These are phyloP conservation scores for Musa troglodytarum DNA, from an alignment of 176 grass and related monocot genomes.

Conservation along the genomic window DNA sequence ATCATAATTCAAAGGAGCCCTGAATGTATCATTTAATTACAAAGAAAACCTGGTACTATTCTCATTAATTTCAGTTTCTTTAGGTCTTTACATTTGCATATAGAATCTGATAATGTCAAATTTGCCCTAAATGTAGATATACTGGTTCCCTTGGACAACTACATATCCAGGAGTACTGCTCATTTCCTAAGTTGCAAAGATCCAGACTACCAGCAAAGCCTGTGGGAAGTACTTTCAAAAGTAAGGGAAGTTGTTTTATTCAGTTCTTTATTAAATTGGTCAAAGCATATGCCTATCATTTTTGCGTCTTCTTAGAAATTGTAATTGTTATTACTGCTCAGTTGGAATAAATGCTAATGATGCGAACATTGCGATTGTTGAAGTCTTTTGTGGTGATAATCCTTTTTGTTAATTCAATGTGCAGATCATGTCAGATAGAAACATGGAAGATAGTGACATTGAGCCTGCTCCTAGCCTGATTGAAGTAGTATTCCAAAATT, in stretches of 20 bases:
- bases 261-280: background rate
- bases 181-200: conserved; percentile 75
- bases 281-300: background rate
- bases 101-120: too few species aligned
- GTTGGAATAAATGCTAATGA: too few species aligned
- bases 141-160: conserved; percentile 84
- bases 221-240: conserved; percentile 61
- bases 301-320: background rate
- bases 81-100: background rate
- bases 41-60: too few species aligned
- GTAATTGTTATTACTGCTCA: too few species aligned
- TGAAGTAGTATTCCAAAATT: conserved; percentile 82
- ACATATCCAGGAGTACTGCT: conserved; percentile 63
- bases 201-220: conserved; percentile 77
- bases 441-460: conserved; percentile 79
- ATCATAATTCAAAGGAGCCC: too few species aligned
- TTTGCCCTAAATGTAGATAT: conserved; percentile 36
- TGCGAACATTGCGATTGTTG: background rate
- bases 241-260: conserved; percentile 33
- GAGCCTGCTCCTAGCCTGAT: conserved; percentile 81
- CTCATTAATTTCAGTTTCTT: background rate
- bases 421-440: conserved; percentile 74
- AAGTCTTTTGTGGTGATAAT: background rate
- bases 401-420: background rate
- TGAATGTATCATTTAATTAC: background rate